Conservation (phyloP, 1,139 yeast species). For the Chernovozyma sophiae-reginae region DNA sequence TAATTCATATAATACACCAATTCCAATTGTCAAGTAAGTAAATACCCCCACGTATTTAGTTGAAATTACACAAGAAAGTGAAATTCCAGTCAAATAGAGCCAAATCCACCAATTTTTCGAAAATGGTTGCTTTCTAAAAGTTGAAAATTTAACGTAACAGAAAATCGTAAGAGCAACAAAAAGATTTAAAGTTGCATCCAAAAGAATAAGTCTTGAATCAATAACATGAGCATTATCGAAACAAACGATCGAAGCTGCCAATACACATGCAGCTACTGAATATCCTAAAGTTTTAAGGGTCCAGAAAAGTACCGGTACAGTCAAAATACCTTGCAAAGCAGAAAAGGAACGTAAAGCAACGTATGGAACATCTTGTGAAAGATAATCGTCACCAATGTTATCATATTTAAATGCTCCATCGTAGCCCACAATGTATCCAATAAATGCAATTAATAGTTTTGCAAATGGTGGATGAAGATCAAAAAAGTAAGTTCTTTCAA, state of each 20-base stretch:
- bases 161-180: slow-evolving; percentile 78
- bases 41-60: slow-evolving; percentile 95
- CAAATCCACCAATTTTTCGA: slow-evolving; percentile 78
- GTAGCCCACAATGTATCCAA: slow-evolving; percentile 85
- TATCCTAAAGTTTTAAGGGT: slow-evolving; percentile 84
- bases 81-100: slow-evolving; percentile 77
- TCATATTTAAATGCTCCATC: slow-evolving; percentile 90
- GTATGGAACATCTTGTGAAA: slow-evolving; percentile 77
- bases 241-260: slow-evolving; percentile 78
- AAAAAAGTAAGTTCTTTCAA: slow-evolving; percentile 82
- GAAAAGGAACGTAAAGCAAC: slow-evolving; percentile 79
- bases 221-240: slow-evolving; percentile 90
- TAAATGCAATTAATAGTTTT: slow-evolving; percentile 83
- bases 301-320: slow-evolving; percentile 76
- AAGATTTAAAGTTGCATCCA: slow-evolving; percentile 85
- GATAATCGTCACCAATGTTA: slow-evolving; percentile 81
- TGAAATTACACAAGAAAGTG: slow-evolving; percentile 85
- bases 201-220: slow-evolving; percentile 83
- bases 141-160: slow-evolving; percentile 75
- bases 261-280: slow-evolving; percentile 69
- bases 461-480: slow-evolving; percentile 99
- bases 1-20: slow-evolving; percentile 78
- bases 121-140: slow-evolving; percentile 66
- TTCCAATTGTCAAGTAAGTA: slow-evolving; percentile 82
- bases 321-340: slow-evolving; percentile 78